Evolutionary conservation across 768 basidiomycete genomes (phyloP), one percentile per base, ranked within the genome.

Genomic region (Psilocybe cubensis): DNA sequence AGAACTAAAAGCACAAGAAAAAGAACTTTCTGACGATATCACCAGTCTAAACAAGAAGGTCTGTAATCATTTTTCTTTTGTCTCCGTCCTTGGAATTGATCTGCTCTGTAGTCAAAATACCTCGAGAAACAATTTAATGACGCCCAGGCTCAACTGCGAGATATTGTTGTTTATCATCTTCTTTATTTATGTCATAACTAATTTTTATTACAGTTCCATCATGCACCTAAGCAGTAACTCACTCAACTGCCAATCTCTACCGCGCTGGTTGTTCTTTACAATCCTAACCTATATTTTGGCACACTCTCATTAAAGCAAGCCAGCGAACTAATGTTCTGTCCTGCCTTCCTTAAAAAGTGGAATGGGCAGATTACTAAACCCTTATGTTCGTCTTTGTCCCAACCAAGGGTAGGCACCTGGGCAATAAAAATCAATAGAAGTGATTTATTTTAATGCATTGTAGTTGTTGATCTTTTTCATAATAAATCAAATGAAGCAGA

Each of bases 41-140:
- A 78, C 78, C 28, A 92, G 74, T 68, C 71, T 97, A 35, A 85
- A 82, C 42, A 98, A 97, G 75, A 98, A 98, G 83, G 93, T 93
- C 54, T 21, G 43, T 20, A 10, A 11, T 38, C 35, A 27, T 28
- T 20, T 27, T 8, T 31, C 25, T 20, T 14, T 6, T 4, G 23
- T 42, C 31, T 38, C 20, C 38, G 21, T 10, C 40, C 24, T 35
- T 40, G 24, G 46, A 23, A 45, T 24, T 8, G 24, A 23, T 27
- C 12, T n/a, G n/a, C n/a, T 60, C 21, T 0, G 45, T 57, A 95
- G 93, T 81, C 86, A 23, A 96, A 96, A 74, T 96, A 89, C 70
- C 81, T 97, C 2, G 95, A 97, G 72, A 96, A 96, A 66, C 94
- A 96, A 68, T 92, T 90, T 68, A 91, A 88, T 54, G 94, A 96